These are phyloP conservation scores for Paecilomyces sp. DNA, from an alignment of 2,329 filamentous ascomycete species.

Conservation along the genomic window DNA sequence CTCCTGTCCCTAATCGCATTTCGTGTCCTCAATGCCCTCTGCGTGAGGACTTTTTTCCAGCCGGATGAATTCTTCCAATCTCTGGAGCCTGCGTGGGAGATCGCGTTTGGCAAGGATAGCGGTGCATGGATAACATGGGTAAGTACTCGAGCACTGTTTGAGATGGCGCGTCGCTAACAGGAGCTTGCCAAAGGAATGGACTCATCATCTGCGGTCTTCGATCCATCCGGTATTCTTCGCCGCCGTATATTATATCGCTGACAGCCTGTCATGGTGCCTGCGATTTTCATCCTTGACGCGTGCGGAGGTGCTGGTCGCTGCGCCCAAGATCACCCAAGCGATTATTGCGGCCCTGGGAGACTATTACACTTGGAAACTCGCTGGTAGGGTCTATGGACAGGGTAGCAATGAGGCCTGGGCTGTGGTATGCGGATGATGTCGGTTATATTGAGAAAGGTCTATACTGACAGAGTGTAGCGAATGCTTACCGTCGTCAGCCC, in stretches of 20 bases:
- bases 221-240: conserved; percentile 87
- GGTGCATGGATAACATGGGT: conserved; percentile 97
- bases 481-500: conserved; percentile 67
- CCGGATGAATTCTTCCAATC: conserved; percentile 97
- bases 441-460: neutral
- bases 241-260: conserved; percentile 58
- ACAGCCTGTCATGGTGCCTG: conserved; percentile 50
- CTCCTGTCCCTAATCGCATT: conserved; percentile 52
- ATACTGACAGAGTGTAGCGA: conserved; percentile 45
- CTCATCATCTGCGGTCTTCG: conserved; percentile 76
- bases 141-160: conserved; percentile 13
- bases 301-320: conserved; percentile 61
- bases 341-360: conserved; percentile 71
- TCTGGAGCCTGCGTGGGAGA: conserved; percentile 85
- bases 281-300: conserved; percentile 48
- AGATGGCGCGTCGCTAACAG: neutral
- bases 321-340: conserved; percentile 71
- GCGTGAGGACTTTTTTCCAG: conserved; percentile 86
- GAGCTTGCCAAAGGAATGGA: conserved; percentile 70
- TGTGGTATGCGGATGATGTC: conserved; percentile 46
- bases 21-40: conserved; percentile 72
- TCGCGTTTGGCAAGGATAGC: conserved; percentile 69
- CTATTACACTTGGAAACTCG: conserved; percentile 81
- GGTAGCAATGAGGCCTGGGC: conserved; percentile 59
- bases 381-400: conserved; percentile 63